Conservation (phyloP, 2,329 filamentous ascomycete species). For the Diaporthe caulivora region DNA sequence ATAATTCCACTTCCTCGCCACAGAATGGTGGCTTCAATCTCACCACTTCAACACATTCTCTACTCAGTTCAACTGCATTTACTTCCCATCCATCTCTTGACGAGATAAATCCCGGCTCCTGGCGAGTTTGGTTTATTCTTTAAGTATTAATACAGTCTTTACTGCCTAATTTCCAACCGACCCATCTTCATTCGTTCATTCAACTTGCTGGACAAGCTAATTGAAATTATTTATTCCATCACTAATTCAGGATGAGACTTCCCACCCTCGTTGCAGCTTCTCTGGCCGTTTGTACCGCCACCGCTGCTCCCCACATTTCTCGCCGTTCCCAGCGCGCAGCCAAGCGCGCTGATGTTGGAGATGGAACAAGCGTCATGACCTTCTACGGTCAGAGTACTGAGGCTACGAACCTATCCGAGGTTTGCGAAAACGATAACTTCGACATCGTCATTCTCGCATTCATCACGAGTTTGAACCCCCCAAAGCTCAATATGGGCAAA, state of each 20-base stretch:
- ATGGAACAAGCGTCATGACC: slow-evolving; percentile 7
- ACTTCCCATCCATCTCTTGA: slow-evolving; percentile 28
- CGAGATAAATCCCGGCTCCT: slow-evolving; percentile 29
- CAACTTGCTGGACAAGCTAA: not conserved
- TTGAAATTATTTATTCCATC: too few relatives aligned
- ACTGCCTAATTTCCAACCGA: not conserved
- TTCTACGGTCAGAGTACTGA: slow-evolving; percentile 34
- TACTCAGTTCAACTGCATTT: not conserved
- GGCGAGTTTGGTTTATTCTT: slow-evolving; percentile 30
- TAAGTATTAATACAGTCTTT: not conserved
- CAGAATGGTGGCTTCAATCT: too few relatives aligned
- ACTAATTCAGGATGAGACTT: slow-evolving; percentile 32
- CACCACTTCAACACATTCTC: slow-evolving; percentile 2
- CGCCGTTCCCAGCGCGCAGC: not conserved
- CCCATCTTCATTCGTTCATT: not conserved
- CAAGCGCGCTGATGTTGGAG: slow-evolving; percentile 10
- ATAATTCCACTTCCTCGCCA: not conserved
- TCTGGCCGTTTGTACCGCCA: slow-evolving; percentile 2
- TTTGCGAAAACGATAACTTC: slow-evolving; percentile 32
- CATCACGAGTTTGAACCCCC: slow-evolving; percentile 32
- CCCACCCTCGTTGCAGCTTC: slow-evolving; percentile 1
- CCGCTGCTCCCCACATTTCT: slow-evolving; percentile 20
- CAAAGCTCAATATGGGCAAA: slow-evolving; percentile 36
- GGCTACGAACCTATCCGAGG: not conserved
- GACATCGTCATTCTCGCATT: slow-evolving; percentile 33